Base-by-base conservation (phyloP, 2,329 filamentous ascomycete species). In the Aureobasidium melanogenum region DNA sequence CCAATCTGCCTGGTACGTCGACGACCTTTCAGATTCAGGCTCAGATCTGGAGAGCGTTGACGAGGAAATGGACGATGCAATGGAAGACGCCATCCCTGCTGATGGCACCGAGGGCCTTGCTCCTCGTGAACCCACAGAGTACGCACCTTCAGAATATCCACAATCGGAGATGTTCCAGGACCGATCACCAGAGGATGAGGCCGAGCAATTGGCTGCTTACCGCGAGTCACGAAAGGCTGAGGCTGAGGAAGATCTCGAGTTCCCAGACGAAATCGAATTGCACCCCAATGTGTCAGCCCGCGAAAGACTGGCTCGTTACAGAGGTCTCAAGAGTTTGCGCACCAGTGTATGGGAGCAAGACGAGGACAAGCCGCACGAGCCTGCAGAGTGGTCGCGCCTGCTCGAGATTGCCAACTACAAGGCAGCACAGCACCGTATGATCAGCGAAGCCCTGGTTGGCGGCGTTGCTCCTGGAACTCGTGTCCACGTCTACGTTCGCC, bases 261-360 rank as follows among this genome's bases (percentile, higher is more conserved):
- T 97, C 74, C 94, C 94, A 0, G 94, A 99, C 66, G 94, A 99
- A 74, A 94, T 99, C 62, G 95, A 99, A 74, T 79, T 99, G 58
- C 90, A 89, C 66, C 94, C 95, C 0, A 84, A 93, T 58, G 90
- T 95, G 3, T 80, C 90, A 47, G 94, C 94, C 0, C 80, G 90
- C 56, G 94, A 99, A 75, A 83, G 94, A 47, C 78, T 99, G 59
- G 84, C 88, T 9, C 84, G 89, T 63, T 99, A 97, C 75, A 83
- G 94, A 70, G 94, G 94, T 44, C 76, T 99, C 66, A 99, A 97
- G 81, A 96, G 89, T 71, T 75, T 97, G 63, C 86, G 90, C 66
- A 89, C 89, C 14, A 96, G 91, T 69, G 80, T 82, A 10, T 99
- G 94, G 94, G 88, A 96, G 67, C 89, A 87, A 34, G 87, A 89